Base-by-base conservation (phyloP, 2,329 filamentous ascomycete species). In the Teratosphaeria nubilosa region DNA sequence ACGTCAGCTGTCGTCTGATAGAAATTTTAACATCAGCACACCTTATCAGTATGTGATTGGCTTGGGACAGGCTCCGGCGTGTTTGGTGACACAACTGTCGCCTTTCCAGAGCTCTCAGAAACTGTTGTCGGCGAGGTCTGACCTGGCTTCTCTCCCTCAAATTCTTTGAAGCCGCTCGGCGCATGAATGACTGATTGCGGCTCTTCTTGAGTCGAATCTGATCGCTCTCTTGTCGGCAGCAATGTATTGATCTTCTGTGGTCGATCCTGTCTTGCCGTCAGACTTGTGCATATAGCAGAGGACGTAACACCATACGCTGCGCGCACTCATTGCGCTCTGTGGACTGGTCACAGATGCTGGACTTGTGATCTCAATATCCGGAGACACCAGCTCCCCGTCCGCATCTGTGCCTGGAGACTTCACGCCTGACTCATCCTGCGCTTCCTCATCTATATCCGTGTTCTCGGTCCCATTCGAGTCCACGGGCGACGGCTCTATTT, bases 131-230 rank as follows among this genome's bases (percentile, higher is more conserved):
- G 58, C 16, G 67, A 62, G 24, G 58, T 54, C 53, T 60, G 56
- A 32, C 24, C 54, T 16, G 58, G 52, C n/a, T 48, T 58, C 20
- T 45, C 58, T 32, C 64, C 66, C 56, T 65, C 89, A 82, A 94
- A 95, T 65, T 83, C 83, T 58, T 84, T 82, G 73, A 94, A 96
- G 61, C 87, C 89, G 63, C 90, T 81, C 0, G 91, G 91, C 16
- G 89, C 90, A 77, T 96, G 91, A 65, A 96, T 96, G 57, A 95
- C 91, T 1, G 91, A 96, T 56, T 90, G 82, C 25, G 90, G 86
- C 64, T 91, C 90, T 64, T 95, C 90, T 61, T 85, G 85, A 25
- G 64, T 56, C 25, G 81, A 81, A 56, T 69, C 85, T 76, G 71
- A 86, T 67, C 74, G 71, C 30, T 69, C 62, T 55, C 72, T 69